Percentiles rank a stretch among this genome's conserved stretches.
Evolutionary conservation across 2,329 filamentous ascomycete genomes (phyloP).

Genomic region (Fusarium sp.): DNA sequence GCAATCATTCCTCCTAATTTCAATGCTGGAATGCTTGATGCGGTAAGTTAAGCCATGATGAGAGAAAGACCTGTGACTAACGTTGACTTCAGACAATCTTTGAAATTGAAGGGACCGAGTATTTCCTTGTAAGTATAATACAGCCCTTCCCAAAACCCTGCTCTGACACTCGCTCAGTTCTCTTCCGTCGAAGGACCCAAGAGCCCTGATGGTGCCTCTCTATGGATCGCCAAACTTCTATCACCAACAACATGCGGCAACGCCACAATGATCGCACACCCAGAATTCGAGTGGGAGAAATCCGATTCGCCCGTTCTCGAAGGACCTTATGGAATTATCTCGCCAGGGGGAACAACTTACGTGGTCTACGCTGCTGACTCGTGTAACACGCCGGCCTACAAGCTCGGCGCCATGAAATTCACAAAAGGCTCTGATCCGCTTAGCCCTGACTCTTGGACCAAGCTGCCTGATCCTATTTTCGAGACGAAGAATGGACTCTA

Average conservation of each 20-base stretch:
- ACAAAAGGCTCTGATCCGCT: not conserved
- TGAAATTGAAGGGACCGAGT: not conserved
- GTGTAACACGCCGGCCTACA: not conserved
- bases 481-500: not conserved
- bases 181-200: not conserved
- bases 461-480: not conserved
- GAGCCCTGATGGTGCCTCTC: not conserved
- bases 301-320: not conserved
- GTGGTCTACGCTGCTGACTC: not conserved
- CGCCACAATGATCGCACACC: not conserved
- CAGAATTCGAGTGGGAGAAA: not conserved
- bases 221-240: not conserved
- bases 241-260: not conserved
- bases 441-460: not conserved
- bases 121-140: not conserved
- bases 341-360: not conserved
- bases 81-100: not conserved
- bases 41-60: not conserved
- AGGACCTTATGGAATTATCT: not conserved
- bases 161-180: not conserved
- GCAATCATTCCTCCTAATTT: not conserved
- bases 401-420: not conserved
- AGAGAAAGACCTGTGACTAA: not conserved
- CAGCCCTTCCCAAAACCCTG: fast-evolving
- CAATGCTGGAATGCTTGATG: not conserved